Evolutionary conservation across 495 filamentous ascomycete genomes (phyloP).

Genomic region (Mycothermus thermophilus): DNA sequence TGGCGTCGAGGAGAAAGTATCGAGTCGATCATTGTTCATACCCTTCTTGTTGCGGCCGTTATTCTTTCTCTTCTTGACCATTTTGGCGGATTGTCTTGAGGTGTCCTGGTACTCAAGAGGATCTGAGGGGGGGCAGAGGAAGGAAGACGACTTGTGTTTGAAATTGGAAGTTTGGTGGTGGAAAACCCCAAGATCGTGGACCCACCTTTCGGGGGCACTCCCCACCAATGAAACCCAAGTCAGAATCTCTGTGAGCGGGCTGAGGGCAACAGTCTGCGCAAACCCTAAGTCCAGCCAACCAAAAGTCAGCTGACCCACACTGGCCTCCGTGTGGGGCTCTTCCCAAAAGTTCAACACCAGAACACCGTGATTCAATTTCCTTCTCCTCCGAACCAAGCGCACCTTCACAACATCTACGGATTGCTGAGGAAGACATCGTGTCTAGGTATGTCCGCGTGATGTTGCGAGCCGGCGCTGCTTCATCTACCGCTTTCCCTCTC

Average conservation of each 20-base stretch:
- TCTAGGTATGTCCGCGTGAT: slow-evolving; percentile 41
- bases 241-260: not conserved
- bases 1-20: too few species aligned
- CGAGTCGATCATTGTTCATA: too few species aligned
- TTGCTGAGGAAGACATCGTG: slow-evolving; percentile 43
- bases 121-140: slow-evolving; percentile 18
- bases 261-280: slow-evolving; percentile 14
- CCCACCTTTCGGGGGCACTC: too few species aligned
- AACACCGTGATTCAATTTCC: slow-evolving; percentile 12
- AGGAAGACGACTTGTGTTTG: slow-evolving; percentile 13
- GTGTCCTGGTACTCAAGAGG: slow-evolving; percentile 22
- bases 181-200: slow-evolving; percentile 10
- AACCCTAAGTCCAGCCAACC: slow-evolving; percentile 15
- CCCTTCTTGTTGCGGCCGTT: slow-evolving; percentile 99
- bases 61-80: slow-evolving; percentile 99
- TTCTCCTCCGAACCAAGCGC: slow-evolving; percentile 18
- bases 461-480: slow-evolving; percentile 15
- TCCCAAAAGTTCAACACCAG: slow-evolving; percentile 18
- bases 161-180: slow-evolving; percentile 16
- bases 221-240: too few species aligned
- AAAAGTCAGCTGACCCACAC: slow-evolving; percentile 20
- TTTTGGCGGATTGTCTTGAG: slow-evolving; percentile 57
- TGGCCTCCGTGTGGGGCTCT: slow-evolving; percentile 12
- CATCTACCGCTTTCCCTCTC: slow-evolving; percentile 5
- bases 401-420: slow-evolving; percentile 31